Conservation (phyloP, 2,329 filamentous ascomycete genomes). For the Hypocrella siamensis region DNA sequence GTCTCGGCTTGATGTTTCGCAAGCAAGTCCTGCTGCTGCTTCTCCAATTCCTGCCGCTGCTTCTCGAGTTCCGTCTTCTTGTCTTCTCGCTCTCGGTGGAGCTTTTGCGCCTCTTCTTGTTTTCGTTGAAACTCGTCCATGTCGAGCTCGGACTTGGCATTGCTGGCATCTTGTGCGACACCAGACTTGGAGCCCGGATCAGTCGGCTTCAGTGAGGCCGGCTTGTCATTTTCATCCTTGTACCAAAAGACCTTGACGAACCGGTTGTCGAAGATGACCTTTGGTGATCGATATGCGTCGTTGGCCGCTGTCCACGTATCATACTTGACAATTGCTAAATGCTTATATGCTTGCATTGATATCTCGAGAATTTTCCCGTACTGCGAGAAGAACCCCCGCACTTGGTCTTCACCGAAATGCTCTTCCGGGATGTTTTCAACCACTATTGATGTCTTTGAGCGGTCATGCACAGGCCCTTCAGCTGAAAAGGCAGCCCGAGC, state of each 20-base stretch:
- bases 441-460: conserved; percentile 51
- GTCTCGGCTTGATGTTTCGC: conserved; percentile 51
- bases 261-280: conserved; percentile 69
- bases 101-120: conserved; percentile 58
- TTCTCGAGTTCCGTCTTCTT: conserved; percentile 48
- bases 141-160: conserved; percentile 41
- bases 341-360: conserved; percentile 49
- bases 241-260: conserved; percentile 79
- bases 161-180: conserved; percentile 7
- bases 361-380: conserved; percentile 54
- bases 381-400: conserved; percentile 54
- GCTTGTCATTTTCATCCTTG: conserved; percentile 31
- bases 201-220: conserved; percentile 13
- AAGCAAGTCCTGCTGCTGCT: conserved; percentile 44
- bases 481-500: conserved; percentile 46
- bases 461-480: conserved; percentile 46
- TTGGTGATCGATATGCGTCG: conserved; percentile 59
- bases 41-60: conserved; percentile 47
- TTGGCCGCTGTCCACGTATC: conserved; percentile 50
- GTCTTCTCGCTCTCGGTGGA: conserved; percentile 47
- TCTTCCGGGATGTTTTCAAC: conserved; percentile 66
- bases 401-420: conserved; percentile 45
- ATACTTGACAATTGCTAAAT: conserved; percentile 55
- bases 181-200: conserved; percentile 7
- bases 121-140: conserved; percentile 51